Conservation (phyloP, 805 yeast species). For the Metschnikowia rubicola region DNA sequence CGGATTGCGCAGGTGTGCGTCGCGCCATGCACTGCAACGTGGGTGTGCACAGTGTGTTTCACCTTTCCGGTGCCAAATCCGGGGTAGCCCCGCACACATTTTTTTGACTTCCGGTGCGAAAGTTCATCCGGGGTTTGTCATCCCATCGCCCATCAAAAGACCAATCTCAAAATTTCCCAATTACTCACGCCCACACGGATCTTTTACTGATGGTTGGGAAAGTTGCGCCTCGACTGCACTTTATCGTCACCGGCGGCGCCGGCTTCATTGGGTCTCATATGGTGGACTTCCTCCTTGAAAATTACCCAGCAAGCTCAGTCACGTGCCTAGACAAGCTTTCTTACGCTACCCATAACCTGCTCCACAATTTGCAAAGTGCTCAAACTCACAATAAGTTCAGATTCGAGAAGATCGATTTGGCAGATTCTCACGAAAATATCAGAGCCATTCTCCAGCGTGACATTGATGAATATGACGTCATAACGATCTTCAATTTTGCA, state of each 20-base stretch:
- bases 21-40: neutral
- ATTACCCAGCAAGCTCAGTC: conserved; percentile 30
- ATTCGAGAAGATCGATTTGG: conserved; percentile 35
- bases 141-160: no score
- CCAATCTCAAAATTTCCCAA: no score
- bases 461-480: conserved; percentile 2
- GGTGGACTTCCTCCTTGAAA: conserved; percentile 30
- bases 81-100: no score
- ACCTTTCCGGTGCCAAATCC: neutral
- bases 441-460: conserved; percentile 11
- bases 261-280: conserved; percentile 56
- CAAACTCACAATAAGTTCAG: conserved; percentile 18
- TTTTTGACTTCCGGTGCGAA: no score
- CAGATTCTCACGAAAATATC: conserved; percentile 24
- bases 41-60: neutral
- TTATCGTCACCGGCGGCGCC: conserved; percentile 54
- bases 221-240: neutral
- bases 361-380: conserved; percentile 18
- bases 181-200: no score
- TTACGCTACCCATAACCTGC: conserved; percentile 40
- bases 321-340: conserved; percentile 45
- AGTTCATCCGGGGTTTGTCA: no score
- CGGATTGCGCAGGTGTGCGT: neutral
- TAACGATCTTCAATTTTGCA: conserved; percentile 46
- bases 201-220: neutral